phyloP scores from a whole-genome alignment of 2,329 filamentous ascomycete species.

The Penicillium psychrosexuale region DNA sequence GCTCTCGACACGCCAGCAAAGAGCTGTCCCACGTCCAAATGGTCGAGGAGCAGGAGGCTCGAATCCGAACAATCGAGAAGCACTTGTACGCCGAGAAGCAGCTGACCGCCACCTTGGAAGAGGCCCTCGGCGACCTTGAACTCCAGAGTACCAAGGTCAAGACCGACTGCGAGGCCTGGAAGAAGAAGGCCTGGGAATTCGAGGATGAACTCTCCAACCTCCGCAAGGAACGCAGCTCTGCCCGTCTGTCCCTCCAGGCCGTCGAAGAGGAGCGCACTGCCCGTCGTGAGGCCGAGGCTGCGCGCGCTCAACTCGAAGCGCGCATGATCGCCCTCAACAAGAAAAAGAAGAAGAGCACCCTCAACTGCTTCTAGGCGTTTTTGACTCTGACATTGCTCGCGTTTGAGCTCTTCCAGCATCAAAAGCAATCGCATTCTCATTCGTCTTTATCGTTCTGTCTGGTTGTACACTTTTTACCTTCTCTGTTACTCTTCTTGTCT shows the following conservation, averaged over 20 bases:
- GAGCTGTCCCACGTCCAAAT: slow-evolving; percentile 75
- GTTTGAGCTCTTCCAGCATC: slow-evolving; percentile 2
- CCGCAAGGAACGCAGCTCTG: slow-evolving; percentile 57
- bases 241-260: slow-evolving; percentile 70
- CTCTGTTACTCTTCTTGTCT: slow-evolving; percentile 6
- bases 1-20: slow-evolving; percentile 74
- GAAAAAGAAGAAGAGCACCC: slow-evolving; percentile 89
- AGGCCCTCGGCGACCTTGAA: slow-evolving; percentile 91
- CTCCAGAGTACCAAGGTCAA: slow-evolving; percentile 88
- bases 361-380: slow-evolving; percentile 88
- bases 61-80: slow-evolving; percentile 94
- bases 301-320: slow-evolving; percentile 84
- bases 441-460: slow-evolving; percentile 13
- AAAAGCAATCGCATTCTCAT: slow-evolving; percentile 19
- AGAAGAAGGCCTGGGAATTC: slow-evolving; percentile 74
- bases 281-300: slow-evolving; percentile 82
- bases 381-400: neutral
- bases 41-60: slow-evolving; percentile 91
- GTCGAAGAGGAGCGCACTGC: slow-evolving; percentile 97
- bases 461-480: slow-evolving; percentile 18
- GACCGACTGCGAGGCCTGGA: slow-evolving; percentile 84
- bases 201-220: slow-evolving; percentile 60
- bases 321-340: slow-evolving; percentile 88
- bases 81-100: slow-evolving; percentile 94
- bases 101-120: slow-evolving; percentile 89